Conservation (phyloP, 169 alveolate genomes). For the Cryptosporidium ubiquitum region DNA sequence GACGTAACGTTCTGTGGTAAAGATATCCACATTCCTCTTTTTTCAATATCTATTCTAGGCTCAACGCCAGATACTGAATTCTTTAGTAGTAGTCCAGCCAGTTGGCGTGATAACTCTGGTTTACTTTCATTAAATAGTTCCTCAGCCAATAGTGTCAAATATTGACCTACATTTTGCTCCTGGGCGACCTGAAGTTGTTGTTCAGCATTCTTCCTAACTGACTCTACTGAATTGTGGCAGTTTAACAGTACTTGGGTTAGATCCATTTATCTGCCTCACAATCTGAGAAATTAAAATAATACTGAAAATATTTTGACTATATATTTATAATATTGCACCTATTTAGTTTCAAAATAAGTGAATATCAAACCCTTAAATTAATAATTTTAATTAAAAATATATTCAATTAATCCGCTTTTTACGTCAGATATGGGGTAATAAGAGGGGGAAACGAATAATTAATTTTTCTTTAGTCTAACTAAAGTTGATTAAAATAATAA, state of each 20-base stretch:
- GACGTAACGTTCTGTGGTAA: conserved; percentile 80
- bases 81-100: conserved; percentile 86
- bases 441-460: conserved; percentile 25
- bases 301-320: not conserved
- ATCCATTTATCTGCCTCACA: conserved; percentile 71
- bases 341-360: not conserved
- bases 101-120: conserved; percentile 80
- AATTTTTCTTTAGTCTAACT: not conserved
- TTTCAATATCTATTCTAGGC: conserved; percentile 81
- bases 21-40: conserved; percentile 81
- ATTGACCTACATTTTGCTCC: conserved; percentile 52
- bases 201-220: conserved; percentile 68
- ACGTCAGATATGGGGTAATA: conserved; percentile 53
- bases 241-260: conserved; percentile 72
- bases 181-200: conserved; percentile 71
- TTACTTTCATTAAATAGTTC: conserved; percentile 64
- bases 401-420: conserved; percentile 24
- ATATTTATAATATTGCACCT: not conserved
- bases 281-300: not conserved
- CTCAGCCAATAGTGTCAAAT: conserved; percentile 48
- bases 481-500: not conserved
- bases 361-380: not conserved
- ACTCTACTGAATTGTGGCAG: conserved; percentile 74
- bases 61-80: conserved; percentile 84
- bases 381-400: not conserved